phyloP scores from a whole-genome alignment of 1,139 yeast species.

The Geotrichum restrictum region DNA sequence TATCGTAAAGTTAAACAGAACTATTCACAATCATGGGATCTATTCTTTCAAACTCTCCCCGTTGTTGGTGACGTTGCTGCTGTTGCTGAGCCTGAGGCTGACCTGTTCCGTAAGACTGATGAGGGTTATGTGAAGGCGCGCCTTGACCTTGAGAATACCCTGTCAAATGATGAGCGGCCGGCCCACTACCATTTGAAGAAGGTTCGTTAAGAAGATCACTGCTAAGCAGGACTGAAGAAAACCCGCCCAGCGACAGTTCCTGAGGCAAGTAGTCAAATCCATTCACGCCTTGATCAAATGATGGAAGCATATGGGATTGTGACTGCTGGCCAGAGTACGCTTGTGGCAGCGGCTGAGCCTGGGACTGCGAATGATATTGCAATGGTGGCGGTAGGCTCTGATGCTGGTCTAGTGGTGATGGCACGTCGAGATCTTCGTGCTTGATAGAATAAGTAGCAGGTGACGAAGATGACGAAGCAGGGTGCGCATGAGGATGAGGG shows the following conservation, averaged over 20 bases:
- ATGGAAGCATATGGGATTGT: slow-evolving; percentile 9
- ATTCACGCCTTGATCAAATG: slow-evolving; percentile 8
- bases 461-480: neutral
- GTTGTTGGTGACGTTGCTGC: slow-evolving; percentile 2
- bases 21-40: slow-evolving; percentile 22
- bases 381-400: slow-evolving; percentile 16
- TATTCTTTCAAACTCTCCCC: slow-evolving; percentile 18
- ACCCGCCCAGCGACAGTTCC: slow-evolving; percentile 11
- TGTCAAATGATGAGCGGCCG: neutral
- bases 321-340: slow-evolving; percentile 6
- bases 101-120: neutral
- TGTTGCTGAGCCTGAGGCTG: slow-evolving; percentile 3
- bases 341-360: neutral
- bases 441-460: slow-evolving; percentile 7
- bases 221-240: slow-evolving; percentile 5
- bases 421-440: slow-evolving; percentile 10
- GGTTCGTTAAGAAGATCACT: slow-evolving; percentile 13
- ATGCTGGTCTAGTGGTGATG: neutral
- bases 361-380: slow-evolving; percentile 8
- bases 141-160: neutral
- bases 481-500: neutral
- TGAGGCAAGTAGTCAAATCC: slow-evolving; percentile 17
- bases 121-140: neutral
- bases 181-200: neutral
- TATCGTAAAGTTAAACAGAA: slow-evolving; percentile 8